Evolutionary conservation across 805 yeast species (phyloP).

Genomic region (Suhomyces sp.): DNA sequence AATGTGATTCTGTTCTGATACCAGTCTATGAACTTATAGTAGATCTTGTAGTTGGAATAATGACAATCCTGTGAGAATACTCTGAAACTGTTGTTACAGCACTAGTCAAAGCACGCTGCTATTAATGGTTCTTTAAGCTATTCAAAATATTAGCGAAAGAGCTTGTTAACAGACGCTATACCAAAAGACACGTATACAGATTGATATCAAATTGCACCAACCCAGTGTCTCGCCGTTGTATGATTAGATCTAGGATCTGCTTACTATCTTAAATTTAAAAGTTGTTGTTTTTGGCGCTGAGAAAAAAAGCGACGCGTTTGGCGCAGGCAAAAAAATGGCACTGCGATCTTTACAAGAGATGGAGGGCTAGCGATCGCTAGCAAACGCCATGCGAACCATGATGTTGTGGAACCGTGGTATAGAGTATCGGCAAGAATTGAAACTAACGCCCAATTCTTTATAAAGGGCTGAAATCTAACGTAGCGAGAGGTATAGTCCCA

Average conservation of each 20-base stretch:
- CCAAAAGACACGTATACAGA: neutral
- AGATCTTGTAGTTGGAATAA: neutral
- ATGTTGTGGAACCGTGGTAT: neutral
- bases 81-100: neutral
- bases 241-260: neutral
- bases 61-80: neutral
- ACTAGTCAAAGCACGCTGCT: neutral
- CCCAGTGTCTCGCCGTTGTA: neutral
- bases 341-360: neutral
- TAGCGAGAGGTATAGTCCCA: neutral
- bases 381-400: neutral
- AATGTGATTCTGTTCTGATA: neutral
- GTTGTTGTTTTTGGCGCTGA: constrained; percentile 1
- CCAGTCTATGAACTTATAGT: neutral
- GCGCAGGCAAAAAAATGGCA: neutral
- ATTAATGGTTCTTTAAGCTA: neutral
- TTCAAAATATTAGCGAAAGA: neutral
- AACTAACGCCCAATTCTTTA: neutral
- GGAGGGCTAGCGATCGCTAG: neutral
- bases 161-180: neutral
- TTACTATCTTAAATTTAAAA: neutral
- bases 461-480: neutral
- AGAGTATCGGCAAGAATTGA: neutral
- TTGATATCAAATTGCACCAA: neutral
- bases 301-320: constrained; percentile 2